Evolutionary conservation across 305 asterid genomes (phyloP).

Genomic region (Striga hermonthica): DNA sequence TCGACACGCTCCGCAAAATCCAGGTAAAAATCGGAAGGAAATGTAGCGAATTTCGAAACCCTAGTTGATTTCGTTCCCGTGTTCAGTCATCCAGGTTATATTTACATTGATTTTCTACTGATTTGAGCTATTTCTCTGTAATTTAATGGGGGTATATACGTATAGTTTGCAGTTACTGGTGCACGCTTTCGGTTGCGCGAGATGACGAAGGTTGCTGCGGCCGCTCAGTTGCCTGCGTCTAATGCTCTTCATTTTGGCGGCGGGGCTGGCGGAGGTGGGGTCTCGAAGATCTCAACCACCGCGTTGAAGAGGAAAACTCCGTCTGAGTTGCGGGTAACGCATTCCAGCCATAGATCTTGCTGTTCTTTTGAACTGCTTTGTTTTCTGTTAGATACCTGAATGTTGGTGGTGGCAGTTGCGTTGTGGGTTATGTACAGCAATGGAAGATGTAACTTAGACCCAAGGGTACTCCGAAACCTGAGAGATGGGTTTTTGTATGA

Average conservation of each 20-base stretch:
- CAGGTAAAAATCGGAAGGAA: slow-evolving; percentile 14
- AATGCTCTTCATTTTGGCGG: slow-evolving; percentile 53
- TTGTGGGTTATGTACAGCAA: background rate
- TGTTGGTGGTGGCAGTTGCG: background rate
- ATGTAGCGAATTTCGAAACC: slow-evolving; percentile 21
- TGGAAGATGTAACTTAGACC: background rate
- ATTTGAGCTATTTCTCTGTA: background rate
- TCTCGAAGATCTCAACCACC: slow-evolving; percentile 42
- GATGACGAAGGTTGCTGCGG: slow-evolving; percentile 70
- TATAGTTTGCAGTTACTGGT: slow-evolving; percentile 3
- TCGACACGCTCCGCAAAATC: slow-evolving; percentile 6
- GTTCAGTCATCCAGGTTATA: background rate
- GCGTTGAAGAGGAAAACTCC: slow-evolving; percentile 83
- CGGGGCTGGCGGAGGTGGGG: slow-evolving; percentile 38
- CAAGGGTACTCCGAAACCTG: slow-evolving; percentile 6
- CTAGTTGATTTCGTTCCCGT: slow-evolving; percentile 8
- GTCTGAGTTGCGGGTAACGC: slow-evolving; percentile 69
- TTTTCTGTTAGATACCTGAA: slow-evolving; percentile 5
- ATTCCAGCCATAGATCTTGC: slow-evolving; percentile 24
- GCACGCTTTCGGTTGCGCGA: slow-evolving; percentile 14
- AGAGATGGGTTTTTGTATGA: slow-evolving; percentile 9
- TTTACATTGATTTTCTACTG: slow-evolving; percentile 3
- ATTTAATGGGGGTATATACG: background rate
- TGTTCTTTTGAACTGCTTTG: slow-evolving; percentile 1
- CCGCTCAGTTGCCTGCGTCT: slow-evolving; percentile 50